Evolutionary conservation across 768 basidiomycete genomes (phyloP), one percentile per base, ranked within the genome.

Genomic region (Macrolepiota dolichaula): DNA sequence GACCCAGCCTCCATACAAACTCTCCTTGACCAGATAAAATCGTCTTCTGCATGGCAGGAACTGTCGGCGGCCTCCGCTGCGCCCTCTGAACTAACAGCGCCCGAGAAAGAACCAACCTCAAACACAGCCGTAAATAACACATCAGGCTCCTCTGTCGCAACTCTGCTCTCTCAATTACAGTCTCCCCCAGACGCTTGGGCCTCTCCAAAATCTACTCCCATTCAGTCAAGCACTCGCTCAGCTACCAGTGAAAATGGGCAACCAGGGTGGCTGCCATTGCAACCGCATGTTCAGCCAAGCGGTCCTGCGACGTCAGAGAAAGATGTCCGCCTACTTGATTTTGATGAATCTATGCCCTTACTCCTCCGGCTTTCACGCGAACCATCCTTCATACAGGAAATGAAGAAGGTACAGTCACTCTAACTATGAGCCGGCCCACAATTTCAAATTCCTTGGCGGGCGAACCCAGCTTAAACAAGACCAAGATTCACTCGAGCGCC

Each of bases 41-140:
- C 79, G 2, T 92, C 91, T 3, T 79, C 84, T 66, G 88, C 85
- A 24, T 92, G 88, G 89, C 82, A 87, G 66, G 78, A 86, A 51
- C 46, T 73, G 32, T 52, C 51, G 17, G 57, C 57, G 17, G 68
- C 68, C 46, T 50, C 69, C 17, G 19, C 54, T n/a, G 29, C 54
- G 2, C 29, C 44, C 24, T 25, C 57, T 29, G 65, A 62, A 24
- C 55, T 32, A 19, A 54, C 64, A 22, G 47, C 60, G 42, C 51
- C 49, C 7, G 4, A 10, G n/a, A 22, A 25, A n/a, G 54, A 37
- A 7, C n/a, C 62, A 55, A 61, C 66, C 32, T 40, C 59, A 40
- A 22, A 56, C 40, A 44, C 61, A 47, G 13, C 64, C 49, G 56
- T 50, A 51, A 47, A 46, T 52, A 51, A 53, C 2, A 4, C 44